Evolutionary conservation across 352 stramenopile species (phyloP).

Genomic region (Phytophthora citrophthora): DNA sequence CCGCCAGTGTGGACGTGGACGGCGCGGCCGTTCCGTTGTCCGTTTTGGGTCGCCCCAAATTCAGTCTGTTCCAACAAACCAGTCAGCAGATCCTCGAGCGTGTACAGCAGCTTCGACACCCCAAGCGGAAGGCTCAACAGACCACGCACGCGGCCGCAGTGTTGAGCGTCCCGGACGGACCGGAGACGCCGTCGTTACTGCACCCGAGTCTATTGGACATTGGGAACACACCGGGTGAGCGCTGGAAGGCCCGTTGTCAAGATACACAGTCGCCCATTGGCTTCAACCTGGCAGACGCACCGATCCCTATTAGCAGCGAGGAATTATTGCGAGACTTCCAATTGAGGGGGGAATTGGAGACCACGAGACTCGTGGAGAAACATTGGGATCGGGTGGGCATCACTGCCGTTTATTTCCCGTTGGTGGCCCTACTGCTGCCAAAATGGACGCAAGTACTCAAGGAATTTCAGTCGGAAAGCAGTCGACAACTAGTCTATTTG

Average conservation of each 20-base stretch:
- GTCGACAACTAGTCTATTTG: constrained; percentile 94
- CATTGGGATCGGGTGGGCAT: constrained; percentile 77
- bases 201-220: constrained; percentile 75
- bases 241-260: constrained; percentile 61
- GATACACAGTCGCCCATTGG: constrained; percentile 80
- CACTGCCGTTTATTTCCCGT: constrained; percentile 94
- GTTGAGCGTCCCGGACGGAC: constrained; percentile 18
- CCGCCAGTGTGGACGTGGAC: constrained; percentile 22
- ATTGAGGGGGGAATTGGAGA: constrained; percentile 63
- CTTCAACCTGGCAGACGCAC: constrained; percentile 67
- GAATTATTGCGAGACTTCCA: constrained; percentile 70
- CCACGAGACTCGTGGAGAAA: constrained; percentile 60
- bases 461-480: constrained; percentile 80
- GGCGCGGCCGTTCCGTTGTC: constrained; percentile 46
- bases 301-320: constrained; percentile 51
- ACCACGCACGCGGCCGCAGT: constrained; percentile 23
- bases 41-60: constrained; percentile 85
- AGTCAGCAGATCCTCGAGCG: constrained; percentile 74
- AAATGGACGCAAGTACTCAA: constrained; percentile 90
- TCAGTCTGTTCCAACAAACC: constrained; percentile 88
- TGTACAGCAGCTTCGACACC: constrained; percentile 53
- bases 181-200: constrained; percentile 55
- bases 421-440: constrained; percentile 94
- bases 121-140: constrained; percentile 9
- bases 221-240: constrained; percentile 23